These are phyloP conservation scores for Puccinia horiana DNA, from an alignment of 1,284 basidiomycete species.

Conservation along the genomic window DNA sequence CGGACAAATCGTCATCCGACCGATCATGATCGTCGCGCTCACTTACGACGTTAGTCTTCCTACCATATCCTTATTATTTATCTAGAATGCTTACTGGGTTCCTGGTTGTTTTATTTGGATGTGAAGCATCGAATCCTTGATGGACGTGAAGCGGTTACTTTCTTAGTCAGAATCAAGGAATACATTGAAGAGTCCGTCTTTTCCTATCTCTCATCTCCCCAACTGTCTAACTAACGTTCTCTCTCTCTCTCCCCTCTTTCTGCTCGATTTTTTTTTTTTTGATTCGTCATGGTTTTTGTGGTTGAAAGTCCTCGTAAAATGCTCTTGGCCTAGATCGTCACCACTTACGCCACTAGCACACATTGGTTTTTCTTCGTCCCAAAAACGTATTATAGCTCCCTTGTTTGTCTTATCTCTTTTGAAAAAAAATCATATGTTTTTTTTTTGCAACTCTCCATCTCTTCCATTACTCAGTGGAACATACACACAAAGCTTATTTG, in stretches of 20 bases:
- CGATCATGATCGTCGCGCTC: constrained; percentile 77
- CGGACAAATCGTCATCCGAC: constrained; percentile 90
- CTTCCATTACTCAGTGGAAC: no score
- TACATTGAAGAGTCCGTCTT: constrained; percentile 56
- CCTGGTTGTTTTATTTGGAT: not conserved
- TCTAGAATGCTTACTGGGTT: not conserved
- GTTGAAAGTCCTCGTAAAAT: constrained; percentile 15
- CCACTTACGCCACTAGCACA: no score
- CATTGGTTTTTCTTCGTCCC: no score
- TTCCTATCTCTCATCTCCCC: not conserved
- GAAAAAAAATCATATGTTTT: no score
- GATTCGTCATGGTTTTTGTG: not conserved
- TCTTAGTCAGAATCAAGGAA: constrained; percentile 74
- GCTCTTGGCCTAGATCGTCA: not conserved
- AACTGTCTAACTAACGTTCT: not conserved
- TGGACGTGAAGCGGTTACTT: constrained; percentile 92
- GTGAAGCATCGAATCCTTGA: constrained; percentile 85
- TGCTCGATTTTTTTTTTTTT: no score
- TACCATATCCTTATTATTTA: not conserved
- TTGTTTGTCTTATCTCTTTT: no score
- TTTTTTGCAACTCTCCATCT: no score
- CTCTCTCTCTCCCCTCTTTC: not conserved
- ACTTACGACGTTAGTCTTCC: constrained; percentile 49
- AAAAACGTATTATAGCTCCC: no score
- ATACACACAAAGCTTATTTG: no score